phyloP scores from a whole-genome alignment of 164 flowering plant species.

The Kingdonia uniflora region DNA sequence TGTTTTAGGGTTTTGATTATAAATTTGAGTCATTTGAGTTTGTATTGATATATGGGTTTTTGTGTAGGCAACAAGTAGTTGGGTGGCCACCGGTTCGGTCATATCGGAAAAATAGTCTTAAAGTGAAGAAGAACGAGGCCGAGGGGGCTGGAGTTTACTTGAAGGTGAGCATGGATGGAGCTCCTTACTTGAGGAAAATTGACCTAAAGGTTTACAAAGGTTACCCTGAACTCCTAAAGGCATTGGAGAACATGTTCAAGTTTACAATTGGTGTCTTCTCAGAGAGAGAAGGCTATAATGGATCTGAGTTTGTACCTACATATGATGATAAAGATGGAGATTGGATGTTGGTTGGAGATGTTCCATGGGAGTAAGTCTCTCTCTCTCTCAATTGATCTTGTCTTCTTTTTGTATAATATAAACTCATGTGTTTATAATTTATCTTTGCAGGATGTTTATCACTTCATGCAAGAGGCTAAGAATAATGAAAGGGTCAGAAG shows the following conservation, averaged over 20 bases:
- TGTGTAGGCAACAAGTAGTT: constrained; percentile 59
- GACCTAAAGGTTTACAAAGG: constrained; percentile 57
- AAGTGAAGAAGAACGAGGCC: constrained; percentile 34
- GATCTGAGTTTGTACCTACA: constrained; percentile 66
- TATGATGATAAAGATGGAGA: constrained; percentile 95
- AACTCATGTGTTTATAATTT: too few relatives aligned
- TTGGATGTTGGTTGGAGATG: constrained; percentile 95
- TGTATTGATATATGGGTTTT: too few relatives aligned
- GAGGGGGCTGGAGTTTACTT: constrained; percentile 45
- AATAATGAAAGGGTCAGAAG: constrained; percentile 80
- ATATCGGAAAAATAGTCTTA: constrained; percentile 47
- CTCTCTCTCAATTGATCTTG: too few relatives aligned
- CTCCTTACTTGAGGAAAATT: constrained; percentile 76
- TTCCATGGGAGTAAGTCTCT: constrained; percentile 87
- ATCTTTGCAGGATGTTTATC: constrained; percentile 57
- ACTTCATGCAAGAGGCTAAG: constrained; percentile 72
- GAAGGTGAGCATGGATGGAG: constrained; percentile 95
- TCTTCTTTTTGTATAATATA: too few relatives aligned
- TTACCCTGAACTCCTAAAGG: constrained; percentile 55
- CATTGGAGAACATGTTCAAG: constrained; percentile 69
- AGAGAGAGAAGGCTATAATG: constrained; percentile 61
- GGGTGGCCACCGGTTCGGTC: constrained; percentile 89
- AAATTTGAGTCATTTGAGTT: too few relatives aligned
- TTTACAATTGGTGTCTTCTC: constrained; percentile 44
- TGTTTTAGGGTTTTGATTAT: too few relatives aligned